These are phyloP conservation scores for Coemansia sp. DNA, from an alignment of 192 early-diverging fungal genomes.

Conservation along the genomic window DNA sequence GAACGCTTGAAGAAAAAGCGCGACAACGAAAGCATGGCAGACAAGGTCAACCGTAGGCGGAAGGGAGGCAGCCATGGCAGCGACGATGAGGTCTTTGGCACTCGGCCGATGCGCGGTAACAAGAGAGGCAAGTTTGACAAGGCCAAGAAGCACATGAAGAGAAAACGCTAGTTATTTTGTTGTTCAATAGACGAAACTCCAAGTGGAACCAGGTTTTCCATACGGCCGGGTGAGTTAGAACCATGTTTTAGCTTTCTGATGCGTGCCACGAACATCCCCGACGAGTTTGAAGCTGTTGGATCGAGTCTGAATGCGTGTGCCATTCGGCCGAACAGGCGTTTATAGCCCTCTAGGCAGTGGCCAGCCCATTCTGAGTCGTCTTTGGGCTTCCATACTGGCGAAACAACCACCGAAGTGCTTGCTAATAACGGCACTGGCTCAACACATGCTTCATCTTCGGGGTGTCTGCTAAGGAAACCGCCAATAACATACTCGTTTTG, in stretches of 20 bases:
- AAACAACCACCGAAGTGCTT: background rate
- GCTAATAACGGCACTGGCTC: conserved; percentile 16
- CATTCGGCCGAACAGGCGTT: conserved; percentile 22
- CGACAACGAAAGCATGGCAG: conserved; percentile 48
- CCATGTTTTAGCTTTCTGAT: conserved; percentile 63
- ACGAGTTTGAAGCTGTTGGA: conserved; percentile 41
- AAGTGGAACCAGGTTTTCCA: background rate
- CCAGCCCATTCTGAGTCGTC: conserved; percentile 19
- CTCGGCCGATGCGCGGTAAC: conserved; percentile 7
- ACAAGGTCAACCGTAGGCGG: conserved; percentile 37
- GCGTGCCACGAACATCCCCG: conserved; percentile 70
- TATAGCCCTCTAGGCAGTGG: conserved; percentile 3
- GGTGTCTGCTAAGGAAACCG: conserved; percentile 66
- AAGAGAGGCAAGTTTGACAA: conserved; percentile 35
- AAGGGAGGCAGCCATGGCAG: conserved; percentile 14
- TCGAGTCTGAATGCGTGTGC: conserved; percentile 35
- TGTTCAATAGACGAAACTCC: background rate
- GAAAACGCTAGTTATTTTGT: conserved; percentile 13
- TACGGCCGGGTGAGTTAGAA: background rate
- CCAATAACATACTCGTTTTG: conserved; percentile 89
- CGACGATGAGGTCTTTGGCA: conserved; percentile 28
- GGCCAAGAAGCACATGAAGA: conserved; percentile 30
- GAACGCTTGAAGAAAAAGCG: conserved; percentile 34
- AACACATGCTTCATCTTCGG: conserved; percentile 24
- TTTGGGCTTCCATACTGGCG: conserved; percentile 20